phyloP scores from a whole-genome alignment of 768 basidiomycete genomes.

The Kwoniella sp. region DNA sequence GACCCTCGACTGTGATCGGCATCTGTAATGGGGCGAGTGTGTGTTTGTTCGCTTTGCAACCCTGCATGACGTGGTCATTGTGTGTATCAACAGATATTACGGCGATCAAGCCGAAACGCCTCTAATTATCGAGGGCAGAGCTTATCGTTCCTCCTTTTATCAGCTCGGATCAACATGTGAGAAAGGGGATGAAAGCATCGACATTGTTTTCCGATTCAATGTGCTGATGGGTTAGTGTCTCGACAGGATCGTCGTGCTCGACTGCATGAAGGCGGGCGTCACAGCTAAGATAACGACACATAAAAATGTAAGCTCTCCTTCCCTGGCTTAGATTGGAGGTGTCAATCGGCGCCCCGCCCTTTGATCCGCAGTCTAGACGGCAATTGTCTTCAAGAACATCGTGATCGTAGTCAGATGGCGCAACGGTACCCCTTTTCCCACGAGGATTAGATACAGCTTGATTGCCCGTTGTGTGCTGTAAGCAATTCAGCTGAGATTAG shows the following conservation, averaged over 20 bases:
- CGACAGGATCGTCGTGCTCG: no score
- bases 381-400: no score
- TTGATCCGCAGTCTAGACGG: no score
- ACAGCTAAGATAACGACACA: no score
- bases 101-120: background rate
- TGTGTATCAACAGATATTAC: background rate
- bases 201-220: background rate
- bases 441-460: background rate
- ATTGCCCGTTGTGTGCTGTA: background rate
- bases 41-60: background rate
- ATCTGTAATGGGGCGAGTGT: background rate
- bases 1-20: background rate
- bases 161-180: background rate
- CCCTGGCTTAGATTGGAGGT: no score
- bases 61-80: background rate
- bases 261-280: no score
- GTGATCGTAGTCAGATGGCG: background rate
- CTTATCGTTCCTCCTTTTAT: background rate
- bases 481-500: background rate
- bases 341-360: no score
- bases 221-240: no score
- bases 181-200: background rate
- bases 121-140: background rate
- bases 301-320: no score
- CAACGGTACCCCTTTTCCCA: background rate